Percentiles rank a stretch among this genome's conserved stretches.
phyloP scores from a whole-genome alignment of 805 yeast genomes.

The Debaryomyces maramus region DNA sequence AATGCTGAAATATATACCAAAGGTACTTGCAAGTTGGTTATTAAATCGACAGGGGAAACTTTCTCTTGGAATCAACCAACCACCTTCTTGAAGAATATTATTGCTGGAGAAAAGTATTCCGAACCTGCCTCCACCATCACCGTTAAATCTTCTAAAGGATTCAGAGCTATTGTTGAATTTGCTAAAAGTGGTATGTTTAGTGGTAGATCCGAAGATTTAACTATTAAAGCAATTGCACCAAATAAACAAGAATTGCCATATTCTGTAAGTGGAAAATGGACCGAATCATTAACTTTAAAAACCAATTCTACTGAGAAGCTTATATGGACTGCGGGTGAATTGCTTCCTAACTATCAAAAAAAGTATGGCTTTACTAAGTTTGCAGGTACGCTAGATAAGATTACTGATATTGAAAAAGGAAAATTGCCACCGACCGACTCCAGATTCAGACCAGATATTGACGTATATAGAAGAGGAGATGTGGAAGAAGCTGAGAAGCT shows the following conservation, averaged over 20 bases:
- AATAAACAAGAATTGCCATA: constrained; percentile 39
- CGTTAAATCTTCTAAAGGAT: constrained; percentile 67
- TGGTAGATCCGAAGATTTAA: constrained; percentile 69
- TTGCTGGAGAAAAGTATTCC: constrained; percentile 92
- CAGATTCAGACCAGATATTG: constrained; percentile 84
- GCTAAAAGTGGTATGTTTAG: constrained; percentile 84
- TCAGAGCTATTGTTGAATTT: constrained; percentile 69
- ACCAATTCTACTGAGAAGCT: constrained; percentile 40
- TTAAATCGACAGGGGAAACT: constrained; percentile 64
- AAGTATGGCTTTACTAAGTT: constrained; percentile 87
- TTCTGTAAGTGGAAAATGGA: constrained; percentile 79
- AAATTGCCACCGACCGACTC: constrained; percentile 83
- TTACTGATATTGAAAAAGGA: constrained; percentile 67
- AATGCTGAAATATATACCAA: constrained; percentile 77
- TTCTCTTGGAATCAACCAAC: constrained; percentile 84
- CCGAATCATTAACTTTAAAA: constrained; percentile 55
- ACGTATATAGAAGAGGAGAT: constrained; percentile 66
- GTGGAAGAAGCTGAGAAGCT: constrained; percentile 68
- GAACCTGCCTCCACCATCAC: constrained; percentile 78
- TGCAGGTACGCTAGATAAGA: constrained; percentile 78
- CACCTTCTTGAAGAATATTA: constrained; percentile 76
- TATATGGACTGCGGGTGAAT: constrained; percentile 72
- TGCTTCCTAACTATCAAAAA: constrained; percentile 55
- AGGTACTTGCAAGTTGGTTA: constrained; percentile 62
- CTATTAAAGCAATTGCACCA: constrained; percentile 43